These are phyloP conservation scores for Kwoniella europaea DNA, from an alignment of 768 basidiomycete genomes.

Conservation along the genomic window DNA sequence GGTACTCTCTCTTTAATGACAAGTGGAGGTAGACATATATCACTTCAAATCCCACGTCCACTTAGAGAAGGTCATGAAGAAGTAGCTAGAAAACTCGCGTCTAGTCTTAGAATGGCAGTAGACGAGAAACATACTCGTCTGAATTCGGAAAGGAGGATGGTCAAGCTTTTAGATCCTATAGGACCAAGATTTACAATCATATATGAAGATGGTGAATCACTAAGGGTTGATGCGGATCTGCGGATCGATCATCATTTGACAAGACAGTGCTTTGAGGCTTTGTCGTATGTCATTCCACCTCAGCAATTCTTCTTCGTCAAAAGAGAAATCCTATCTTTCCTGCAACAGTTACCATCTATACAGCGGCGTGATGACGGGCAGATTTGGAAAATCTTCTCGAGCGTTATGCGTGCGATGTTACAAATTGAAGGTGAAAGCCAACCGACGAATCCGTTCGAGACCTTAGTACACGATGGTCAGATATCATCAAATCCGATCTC, in stretches of 20 bases:
- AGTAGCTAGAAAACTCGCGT: constrained; percentile 33
- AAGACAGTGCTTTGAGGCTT: constrained; percentile 66
- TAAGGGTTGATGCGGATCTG: constrained; percentile 65
- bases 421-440: constrained; percentile 6
- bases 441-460: constrained; percentile 7
- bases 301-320: constrained; percentile 68
- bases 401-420: constrained; percentile 20
- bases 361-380: neutral
- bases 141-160: constrained; percentile 51
- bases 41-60: constrained; percentile 22
- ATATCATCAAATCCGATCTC: constrained; percentile 28
- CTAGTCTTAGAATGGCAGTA: constrained; percentile 37
- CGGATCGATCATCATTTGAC: constrained; percentile 67
- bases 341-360: neutral
- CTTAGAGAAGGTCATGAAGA: constrained; percentile 29
- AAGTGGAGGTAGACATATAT: constrained; percentile 64
- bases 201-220: constrained; percentile 64
- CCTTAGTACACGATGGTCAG: neutral
- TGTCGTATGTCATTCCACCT: constrained; percentile 68
- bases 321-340: constrained; percentile 57
- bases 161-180: constrained; percentile 63
- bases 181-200: constrained; percentile 65
- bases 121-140: constrained; percentile 8
- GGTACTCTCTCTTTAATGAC: constrained; percentile 67
- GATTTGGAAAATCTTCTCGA: constrained; percentile 26